Conservation (phyloP, 1,284 basidiomycete genomes). For the Rhodotorula sp. region DNA sequence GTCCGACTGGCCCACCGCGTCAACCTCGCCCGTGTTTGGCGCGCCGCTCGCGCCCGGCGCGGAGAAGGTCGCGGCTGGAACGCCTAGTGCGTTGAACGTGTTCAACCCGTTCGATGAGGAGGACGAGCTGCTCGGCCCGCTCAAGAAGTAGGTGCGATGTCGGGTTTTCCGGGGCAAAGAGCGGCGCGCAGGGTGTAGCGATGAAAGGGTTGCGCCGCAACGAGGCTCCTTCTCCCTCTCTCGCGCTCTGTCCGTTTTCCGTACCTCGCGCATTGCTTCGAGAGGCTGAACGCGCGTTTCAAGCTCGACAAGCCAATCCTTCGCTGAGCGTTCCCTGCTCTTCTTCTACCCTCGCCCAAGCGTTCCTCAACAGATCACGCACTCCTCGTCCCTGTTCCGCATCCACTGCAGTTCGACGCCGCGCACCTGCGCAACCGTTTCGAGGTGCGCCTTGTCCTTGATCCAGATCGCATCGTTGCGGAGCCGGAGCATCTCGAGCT, state of each 20-base stretch:
- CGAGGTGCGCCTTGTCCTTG: background rate
- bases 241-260: background rate
- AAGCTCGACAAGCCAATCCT: too few species aligned
- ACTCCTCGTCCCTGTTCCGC: background rate
- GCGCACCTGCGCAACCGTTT: background rate
- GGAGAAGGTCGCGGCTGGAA: background rate
- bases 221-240: background rate
- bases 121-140: conserved; percentile 33
- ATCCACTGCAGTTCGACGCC: background rate
- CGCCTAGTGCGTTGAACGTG: background rate
- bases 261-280: too few species aligned
- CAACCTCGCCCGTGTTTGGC: conserved; percentile 4
- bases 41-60: background rate
- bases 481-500: background rate
- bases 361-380: background rate
- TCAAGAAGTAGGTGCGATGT: conserved; percentile 16
- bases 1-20: conserved; percentile 24
- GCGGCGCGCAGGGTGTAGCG: too few species aligned
- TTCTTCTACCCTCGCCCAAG: background rate
- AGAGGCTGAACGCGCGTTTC: too few species aligned
- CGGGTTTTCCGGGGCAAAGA: background rate
- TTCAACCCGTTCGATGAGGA: conserved; percentile 35
- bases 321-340: background rate
- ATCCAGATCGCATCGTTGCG: background rate
- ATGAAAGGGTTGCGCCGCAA: background rate